phyloP scores from a whole-genome alignment of 2,329 filamentous ascomycete species.

The Hymenoscyphus fructigenus region DNA sequence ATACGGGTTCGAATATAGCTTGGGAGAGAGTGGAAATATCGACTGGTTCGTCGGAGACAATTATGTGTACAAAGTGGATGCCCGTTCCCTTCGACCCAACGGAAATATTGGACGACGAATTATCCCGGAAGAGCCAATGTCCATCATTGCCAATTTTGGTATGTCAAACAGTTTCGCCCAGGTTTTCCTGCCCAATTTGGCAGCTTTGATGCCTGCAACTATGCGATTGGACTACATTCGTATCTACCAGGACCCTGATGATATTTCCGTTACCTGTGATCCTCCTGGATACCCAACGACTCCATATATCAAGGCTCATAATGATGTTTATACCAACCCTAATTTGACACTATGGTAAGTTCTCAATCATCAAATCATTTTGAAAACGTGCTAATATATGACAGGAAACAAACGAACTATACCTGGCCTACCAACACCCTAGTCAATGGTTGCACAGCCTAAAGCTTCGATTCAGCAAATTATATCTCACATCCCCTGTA shows the following conservation, averaged over 20 bases:
- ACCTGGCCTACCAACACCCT: conserved; percentile 61
- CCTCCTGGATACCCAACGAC: conserved; percentile 67
- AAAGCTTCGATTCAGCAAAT: conserved; percentile 10
- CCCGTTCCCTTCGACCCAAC: conserved; percentile 60
- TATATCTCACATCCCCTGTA: conserved; percentile 23
- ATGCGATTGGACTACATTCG: conserved; percentile 70
- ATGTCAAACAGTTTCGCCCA: conserved; percentile 66
- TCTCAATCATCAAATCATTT: not conserved
- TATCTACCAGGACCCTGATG: conserved; percentile 64
- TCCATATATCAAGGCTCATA: conserved; percentile 62
- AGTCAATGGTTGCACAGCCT: conserved; percentile 52
- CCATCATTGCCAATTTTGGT: conserved; percentile 67
- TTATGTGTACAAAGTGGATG: conserved; percentile 63
- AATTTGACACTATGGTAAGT: conserved; percentile 58
- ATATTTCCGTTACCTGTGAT: conserved; percentile 63
- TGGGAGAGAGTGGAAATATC: conserved; percentile 58
- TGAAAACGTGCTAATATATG: conserved; percentile 20
- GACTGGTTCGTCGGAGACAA: conserved; percentile 68
- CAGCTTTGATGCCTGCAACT: conserved; percentile 56
- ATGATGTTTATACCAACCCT: conserved; percentile 54
- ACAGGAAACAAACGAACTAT: conserved; percentile 48
- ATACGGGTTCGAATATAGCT: conserved; percentile 63
- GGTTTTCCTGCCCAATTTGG: conserved; percentile 58
- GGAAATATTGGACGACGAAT: conserved; percentile 67
- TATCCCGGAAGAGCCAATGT: conserved; percentile 67